phyloP scores from a whole-genome alignment of 164 flowering plant genomes.

The Hamamelis virginiana region DNA sequence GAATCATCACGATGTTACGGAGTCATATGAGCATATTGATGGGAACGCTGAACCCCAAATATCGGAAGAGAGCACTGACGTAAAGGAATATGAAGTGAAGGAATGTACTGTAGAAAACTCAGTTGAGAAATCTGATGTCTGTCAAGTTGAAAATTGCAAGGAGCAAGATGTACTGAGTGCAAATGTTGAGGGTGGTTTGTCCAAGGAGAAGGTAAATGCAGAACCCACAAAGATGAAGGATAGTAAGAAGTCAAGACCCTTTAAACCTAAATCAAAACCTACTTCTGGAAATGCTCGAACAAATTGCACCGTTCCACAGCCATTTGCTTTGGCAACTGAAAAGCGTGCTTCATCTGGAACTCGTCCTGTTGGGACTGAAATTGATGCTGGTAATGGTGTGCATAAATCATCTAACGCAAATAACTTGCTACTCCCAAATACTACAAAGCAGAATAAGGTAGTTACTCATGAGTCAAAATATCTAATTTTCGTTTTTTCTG shows the following conservation, averaged over 20 bases:
- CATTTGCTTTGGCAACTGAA: conserved; percentile 85
- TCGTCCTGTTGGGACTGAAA: conserved; percentile 32
- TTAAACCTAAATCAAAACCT: conserved; percentile 34
- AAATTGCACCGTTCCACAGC: conserved; percentile 75
- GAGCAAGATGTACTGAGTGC: conserved; percentile 15
- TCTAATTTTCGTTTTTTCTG: not conserved
- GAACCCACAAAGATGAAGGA: conserved; percentile 20
- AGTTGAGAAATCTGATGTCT: conserved; percentile 15
- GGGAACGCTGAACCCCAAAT: conserved; percentile 19
- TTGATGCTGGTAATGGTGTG: conserved; percentile 18
- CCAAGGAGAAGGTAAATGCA: conserved; percentile 14
- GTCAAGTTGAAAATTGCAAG: conserved; percentile 17
- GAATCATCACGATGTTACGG: conserved; percentile 14
- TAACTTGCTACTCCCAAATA: conserved; percentile 15
- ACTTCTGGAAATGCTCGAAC: conserved; percentile 33
- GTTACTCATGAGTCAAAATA: not conserved
- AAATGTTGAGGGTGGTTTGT: conserved; percentile 13
- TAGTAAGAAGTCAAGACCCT: conserved; percentile 12
- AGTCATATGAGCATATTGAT: conserved; percentile 22
- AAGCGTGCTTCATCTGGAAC: conserved; percentile 68
- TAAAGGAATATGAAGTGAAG: conserved; percentile 43
- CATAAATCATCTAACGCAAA: conserved; percentile 19
- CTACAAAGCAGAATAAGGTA: conserved; percentile 40
- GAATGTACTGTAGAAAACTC: conserved; percentile 37
- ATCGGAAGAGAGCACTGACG: conserved; percentile 30